Evolutionary conservation across 768 basidiomycete species (phyloP), one percentile per base, ranked within the genome.

Genomic region (Leccinellum albellum): DNA sequence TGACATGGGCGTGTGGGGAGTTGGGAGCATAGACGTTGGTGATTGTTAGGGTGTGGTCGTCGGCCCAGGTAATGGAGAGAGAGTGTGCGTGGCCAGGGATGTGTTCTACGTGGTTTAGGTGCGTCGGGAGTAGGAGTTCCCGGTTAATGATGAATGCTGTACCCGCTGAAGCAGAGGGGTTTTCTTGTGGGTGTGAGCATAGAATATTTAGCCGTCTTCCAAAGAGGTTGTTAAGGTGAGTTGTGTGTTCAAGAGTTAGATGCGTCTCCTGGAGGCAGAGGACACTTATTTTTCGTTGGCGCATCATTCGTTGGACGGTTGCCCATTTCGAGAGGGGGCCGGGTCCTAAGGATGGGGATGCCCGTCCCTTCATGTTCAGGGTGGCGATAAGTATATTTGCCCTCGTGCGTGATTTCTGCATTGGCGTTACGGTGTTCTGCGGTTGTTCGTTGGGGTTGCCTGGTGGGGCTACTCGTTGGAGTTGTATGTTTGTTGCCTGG

Each of bases 361-460:
- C 15, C 1, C 40, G 6, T 1, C 40, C 20, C 2, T 42, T 42
- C 40, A 42, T 42, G 4, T 42, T 42, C 4, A 42, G 40, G 8
- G 40, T 20, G 0, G 20, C 40, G 1, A 42, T 17, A 1, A 42
- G 40, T 2, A 9, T 9, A 20, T 42, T 42, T 0, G 40, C 40
- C 1, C 40, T 3, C 3, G 8, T 42, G 0, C 17, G 1, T 2
- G 17, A 15, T 6, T 12, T 42, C 0, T 42, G n/a, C 1, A 7
- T 37, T 6, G 15, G 15, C 4, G 14, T 1, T 1, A 17, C 15
- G 6, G n/a, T 1, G 7, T 3, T 20, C n/a, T 40, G 15, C 2
- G 37, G n/a, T 8, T 8, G 20, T 0, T n/a, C 3, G 12, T 1
- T 13, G 4, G 13, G 13, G 12, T 12, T 12, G 42, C 42, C 20